Conservation (phyloP, 1,139 yeast genomes). For the Taiozyma sp. region DNA sequence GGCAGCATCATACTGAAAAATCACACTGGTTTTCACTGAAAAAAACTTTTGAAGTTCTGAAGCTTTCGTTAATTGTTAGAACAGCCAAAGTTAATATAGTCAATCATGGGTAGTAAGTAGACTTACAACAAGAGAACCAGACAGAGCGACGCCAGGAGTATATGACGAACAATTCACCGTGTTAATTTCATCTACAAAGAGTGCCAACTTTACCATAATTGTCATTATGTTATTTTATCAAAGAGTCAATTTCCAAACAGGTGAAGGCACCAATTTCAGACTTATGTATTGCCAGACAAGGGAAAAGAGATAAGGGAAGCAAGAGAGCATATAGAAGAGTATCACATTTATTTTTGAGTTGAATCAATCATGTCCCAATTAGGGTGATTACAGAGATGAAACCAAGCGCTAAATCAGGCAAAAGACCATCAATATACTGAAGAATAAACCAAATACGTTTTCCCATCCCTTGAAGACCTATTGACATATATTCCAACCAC, state of each 20-base stretch:
- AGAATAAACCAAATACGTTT: too few relatives aligned
- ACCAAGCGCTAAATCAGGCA: background rate
- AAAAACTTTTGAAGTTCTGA: background rate
- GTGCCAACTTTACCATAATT: background rate
- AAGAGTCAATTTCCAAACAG: background rate
- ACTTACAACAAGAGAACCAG: slow-evolving; percentile 3
- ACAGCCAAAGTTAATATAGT: slow-evolving; percentile 6
- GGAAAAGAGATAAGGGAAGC: background rate
- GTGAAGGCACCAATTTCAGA: background rate
- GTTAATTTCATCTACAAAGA: background rate
- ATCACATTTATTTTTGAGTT: too few relatives aligned
- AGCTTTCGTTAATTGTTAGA: background rate
- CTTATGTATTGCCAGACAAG: background rate
- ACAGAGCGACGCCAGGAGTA: background rate
- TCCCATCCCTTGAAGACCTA: too few relatives aligned
- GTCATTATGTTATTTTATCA: background rate
- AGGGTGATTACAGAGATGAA: too few relatives aligned
- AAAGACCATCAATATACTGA: background rate
- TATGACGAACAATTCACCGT: background rate
- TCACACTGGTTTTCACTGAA: background rate
- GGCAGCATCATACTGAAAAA: background rate
- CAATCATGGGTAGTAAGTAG: slow-evolving; percentile 27
- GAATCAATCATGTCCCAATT: too few relatives aligned
- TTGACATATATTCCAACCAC: too few relatives aligned
- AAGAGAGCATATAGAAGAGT: background rate